Conservation (phyloP, 106 monocot genomes). For the Acorus calamus region DNA sequence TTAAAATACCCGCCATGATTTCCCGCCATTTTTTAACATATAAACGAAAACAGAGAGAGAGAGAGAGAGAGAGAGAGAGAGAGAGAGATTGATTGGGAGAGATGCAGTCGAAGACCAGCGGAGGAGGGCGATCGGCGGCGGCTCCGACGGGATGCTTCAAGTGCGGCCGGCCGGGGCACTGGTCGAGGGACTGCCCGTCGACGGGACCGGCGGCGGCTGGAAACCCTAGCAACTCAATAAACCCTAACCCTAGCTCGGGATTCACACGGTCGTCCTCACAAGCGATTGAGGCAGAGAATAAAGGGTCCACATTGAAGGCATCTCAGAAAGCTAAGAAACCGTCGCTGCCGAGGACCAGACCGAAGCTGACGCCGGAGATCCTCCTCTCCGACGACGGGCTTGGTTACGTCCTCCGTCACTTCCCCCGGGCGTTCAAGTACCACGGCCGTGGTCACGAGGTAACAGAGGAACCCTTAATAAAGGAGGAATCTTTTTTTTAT, state of each 20-base stretch:
- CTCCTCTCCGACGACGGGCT: conserved; percentile 85
- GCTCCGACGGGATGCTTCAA: conserved; percentile 83
- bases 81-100: no score
- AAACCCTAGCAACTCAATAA: neutral
- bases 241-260: conserved; percentile 40
- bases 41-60: neutral
- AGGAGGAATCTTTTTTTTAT: neutral
- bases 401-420: conserved; percentile 85
- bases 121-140: conserved; percentile 9
- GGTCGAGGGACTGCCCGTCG: conserved; percentile 91
- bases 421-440: conserved; percentile 69
- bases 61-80: conserved; percentile 6
- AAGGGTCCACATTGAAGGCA: conserved; percentile 9
- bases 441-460: conserved; percentile 92
- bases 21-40: no score
- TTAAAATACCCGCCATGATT: no score
- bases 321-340: conserved; percentile 30
- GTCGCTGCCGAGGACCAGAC: conserved; percentile 40
- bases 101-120: conserved; percentile 20
- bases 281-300: neutral
- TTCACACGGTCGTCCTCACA: conserved; percentile 7
- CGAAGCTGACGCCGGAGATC: conserved; percentile 82
- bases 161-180: conserved; percentile 91
- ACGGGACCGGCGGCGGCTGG: conserved; percentile 9
- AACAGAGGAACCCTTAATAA: neutral